These are phyloP conservation scores for Circinella umbellata DNA, from an alignment of 371 early-diverging fungal genomes.

Conservation along the genomic window DNA sequence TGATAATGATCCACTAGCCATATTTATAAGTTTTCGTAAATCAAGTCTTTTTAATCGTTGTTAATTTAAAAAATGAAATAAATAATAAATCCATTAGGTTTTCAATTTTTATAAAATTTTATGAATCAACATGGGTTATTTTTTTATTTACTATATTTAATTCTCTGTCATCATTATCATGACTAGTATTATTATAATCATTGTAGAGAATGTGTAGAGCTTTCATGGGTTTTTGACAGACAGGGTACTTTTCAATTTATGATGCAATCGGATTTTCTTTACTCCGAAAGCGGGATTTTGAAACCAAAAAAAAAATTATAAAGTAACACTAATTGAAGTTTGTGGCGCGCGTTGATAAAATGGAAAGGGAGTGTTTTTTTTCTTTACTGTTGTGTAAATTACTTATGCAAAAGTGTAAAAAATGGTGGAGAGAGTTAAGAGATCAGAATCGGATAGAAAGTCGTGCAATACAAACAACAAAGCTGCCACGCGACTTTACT, in stretches of 20 bases:
- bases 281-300: not conserved
- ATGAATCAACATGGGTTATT: too few relatives aligned
- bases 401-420: too few relatives aligned
- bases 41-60: not conserved
- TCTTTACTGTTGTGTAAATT: too few relatives aligned
- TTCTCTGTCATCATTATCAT: too few relatives aligned
- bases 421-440: too few relatives aligned
- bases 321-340: not conserved
- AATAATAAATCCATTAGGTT: too few relatives aligned
- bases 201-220: not conserved
- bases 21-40: not conserved
- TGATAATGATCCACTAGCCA: constrained; percentile 10
- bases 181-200: too few relatives aligned
- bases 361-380: too few relatives aligned
- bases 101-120: too few relatives aligned
- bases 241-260: not conserved
- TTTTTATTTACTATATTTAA: too few relatives aligned
- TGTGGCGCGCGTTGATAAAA: not conserved
- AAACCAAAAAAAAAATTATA: not conserved
- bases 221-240: constrained; percentile 7
- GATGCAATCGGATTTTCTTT: not conserved
- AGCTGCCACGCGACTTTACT: constrained; percentile 1
- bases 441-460: not conserved
- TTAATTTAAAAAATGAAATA: too few relatives aligned
- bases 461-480: not conserved